Base-by-base conservation (phyloP, 1,284 basidiomycete genomes). In the Marasmius fiardii region DNA sequence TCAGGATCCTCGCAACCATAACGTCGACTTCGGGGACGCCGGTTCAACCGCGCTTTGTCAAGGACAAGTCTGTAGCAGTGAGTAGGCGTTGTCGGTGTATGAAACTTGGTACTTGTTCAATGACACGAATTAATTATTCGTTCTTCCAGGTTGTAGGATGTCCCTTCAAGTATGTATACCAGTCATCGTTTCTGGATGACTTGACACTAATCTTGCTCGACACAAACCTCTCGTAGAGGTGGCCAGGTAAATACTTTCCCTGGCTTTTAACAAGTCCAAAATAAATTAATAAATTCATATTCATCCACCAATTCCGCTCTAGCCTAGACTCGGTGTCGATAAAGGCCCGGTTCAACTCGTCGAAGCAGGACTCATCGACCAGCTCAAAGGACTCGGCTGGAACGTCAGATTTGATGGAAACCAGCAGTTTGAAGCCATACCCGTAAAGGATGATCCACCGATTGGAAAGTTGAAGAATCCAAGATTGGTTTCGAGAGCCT, bases 391-490 rank as follows among this genome's bases (percentile, higher is more conserved):
- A 11, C 84, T 99, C 24, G 95, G 93, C 49, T 98, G 94, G 93
- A 78, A 85, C 24, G 94, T 98, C 65, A 73, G 86, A 51, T 95
- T 96, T 68, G 86, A 94, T 61, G 90, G 92, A 2, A 90, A 94
- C 65, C 91, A 95, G 68, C 85, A 90, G 61, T 96, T 97, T 66
- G 88, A 92, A 65, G 85, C 88, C 52, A 84, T 95, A 68, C 79
- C 78, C 16, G 71, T 78, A 6, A 71, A 70, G 52, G 70, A 78
- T 47, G 93, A 95, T 68, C 84, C 90, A 26, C 90, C 91, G 24
- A 92, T 95, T 63, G 93, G 93, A 45, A 88, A 82, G 61, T 80
- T 98, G 62, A 95, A 91, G 79, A 93, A 95, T 67, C 94, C 95
- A 14, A 76, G 91, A 28, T 72, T 93, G 28, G 95, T 98, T 49